phyloP scores from a whole-genome alignment of 495 filamentous ascomycete genomes.

The Acidomyces sp. region DNA sequence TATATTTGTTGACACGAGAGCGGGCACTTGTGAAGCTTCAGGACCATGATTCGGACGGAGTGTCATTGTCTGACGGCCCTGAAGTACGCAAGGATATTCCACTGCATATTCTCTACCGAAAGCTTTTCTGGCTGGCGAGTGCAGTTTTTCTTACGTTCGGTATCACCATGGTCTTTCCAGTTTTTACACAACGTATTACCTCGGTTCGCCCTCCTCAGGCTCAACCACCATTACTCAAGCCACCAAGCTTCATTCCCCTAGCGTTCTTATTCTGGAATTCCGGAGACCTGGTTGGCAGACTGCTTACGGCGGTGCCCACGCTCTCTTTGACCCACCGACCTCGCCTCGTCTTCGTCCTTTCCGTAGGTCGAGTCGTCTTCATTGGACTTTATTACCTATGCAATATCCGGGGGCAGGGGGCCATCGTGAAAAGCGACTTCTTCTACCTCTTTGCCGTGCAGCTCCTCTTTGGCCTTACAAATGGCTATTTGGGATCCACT shows the following conservation, averaged over 20 bases:
- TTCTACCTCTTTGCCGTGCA: conserved; percentile 84
- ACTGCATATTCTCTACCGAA: conserved; percentile 53
- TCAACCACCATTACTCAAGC: conserved; percentile 49
- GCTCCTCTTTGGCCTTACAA: conserved; percentile 67
- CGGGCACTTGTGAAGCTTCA: conserved; percentile 22
- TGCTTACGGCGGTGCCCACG: conserved; percentile 50
- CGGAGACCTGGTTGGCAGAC: conserved; percentile 68
- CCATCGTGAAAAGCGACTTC: conserved; percentile 59
- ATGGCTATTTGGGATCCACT: conserved; percentile 69
- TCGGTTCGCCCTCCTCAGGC: conserved; percentile 38
- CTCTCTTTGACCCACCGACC: conserved; percentile 52
- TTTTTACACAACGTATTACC: conserved; percentile 72
- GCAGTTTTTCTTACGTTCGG: conserved; percentile 66
- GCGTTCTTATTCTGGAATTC: conserved; percentile 89
- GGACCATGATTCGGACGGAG: conserved; percentile 7
- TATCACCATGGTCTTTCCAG: conserved; percentile 86
- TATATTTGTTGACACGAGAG: conserved; percentile 44
- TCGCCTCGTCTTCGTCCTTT: conserved; percentile 44
- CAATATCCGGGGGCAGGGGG: conserved; percentile 59
- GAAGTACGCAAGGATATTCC: conserved; percentile 45
- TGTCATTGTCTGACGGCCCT: conserved; percentile 34
- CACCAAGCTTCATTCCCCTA: conserved; percentile 72
- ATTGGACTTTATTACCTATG: conserved; percentile 82
- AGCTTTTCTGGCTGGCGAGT: conserved; percentile 56
- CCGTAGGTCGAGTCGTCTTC: conserved; percentile 52